Percentiles rank a stretch among this genome's conserved stretches.
These are phyloP conservation scores for Cantharellus cinnabarinus DNA, from an alignment of 768 basidiomycete species.

Conservation along the genomic window DNA sequence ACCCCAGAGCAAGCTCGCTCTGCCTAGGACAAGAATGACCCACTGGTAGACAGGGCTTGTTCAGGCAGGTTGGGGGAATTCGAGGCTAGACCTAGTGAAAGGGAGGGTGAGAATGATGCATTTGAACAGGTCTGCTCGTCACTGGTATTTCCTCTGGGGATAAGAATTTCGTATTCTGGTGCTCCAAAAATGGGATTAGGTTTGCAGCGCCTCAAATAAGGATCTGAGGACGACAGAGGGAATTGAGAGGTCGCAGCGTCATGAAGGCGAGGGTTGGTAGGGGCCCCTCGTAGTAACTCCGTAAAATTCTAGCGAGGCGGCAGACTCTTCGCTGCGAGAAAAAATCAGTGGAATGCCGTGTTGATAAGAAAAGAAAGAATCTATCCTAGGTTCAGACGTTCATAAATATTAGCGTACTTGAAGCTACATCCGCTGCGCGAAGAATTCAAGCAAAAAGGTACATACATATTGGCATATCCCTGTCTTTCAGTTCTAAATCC, in stretches of 20 bases:
- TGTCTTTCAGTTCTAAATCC: not conserved
- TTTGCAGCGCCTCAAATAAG: not conserved
- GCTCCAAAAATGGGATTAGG: not conserved
- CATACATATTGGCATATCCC: not conserved
- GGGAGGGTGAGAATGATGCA: too few species aligned
- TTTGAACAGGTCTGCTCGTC: too few species aligned
- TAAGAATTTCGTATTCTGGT: not conserved
- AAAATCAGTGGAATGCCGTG: not conserved
- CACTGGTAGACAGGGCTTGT: not conserved
- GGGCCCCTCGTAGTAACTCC: not conserved
- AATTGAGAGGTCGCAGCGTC: not conserved
- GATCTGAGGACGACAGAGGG: not conserved
- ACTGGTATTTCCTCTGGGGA: too few species aligned
- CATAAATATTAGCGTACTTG: too few species aligned
- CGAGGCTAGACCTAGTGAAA: not conserved
- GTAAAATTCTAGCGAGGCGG: not conserved
- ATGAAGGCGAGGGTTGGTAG: not conserved
- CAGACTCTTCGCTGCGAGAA: not conserved
- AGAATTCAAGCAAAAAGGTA: not conserved
- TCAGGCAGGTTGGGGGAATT: not conserved
- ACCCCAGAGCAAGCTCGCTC: not conserved
- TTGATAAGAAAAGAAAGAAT: not conserved
- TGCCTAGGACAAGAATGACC: not conserved
- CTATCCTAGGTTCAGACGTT: too few species aligned
- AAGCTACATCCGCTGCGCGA: too few species aligned